Evolutionary conservation across 2,329 filamentous ascomycete genomes (phyloP).

Genomic region (Zarea fungicola): DNA sequence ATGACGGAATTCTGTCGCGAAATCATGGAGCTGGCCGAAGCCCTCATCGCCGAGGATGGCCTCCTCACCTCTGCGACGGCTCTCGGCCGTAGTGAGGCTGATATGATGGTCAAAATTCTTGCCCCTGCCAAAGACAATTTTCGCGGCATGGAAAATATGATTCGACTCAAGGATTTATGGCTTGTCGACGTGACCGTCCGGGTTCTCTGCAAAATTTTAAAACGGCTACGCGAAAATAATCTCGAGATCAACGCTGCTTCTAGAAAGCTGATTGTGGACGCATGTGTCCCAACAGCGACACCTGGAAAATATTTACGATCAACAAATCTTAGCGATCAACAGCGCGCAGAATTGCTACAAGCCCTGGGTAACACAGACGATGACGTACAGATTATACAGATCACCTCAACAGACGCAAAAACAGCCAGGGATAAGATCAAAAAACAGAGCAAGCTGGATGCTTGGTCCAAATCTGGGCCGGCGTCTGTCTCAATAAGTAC

Average conservation of each 20-base stretch:
- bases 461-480: slow-evolving; percentile 51
- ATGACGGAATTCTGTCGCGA: slow-evolving; percentile 95
- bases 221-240: slow-evolving; percentile 69
- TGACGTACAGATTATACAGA: slow-evolving; percentile 43
- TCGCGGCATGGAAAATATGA: slow-evolving; percentile 76
- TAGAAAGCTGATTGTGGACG: slow-evolving; percentile 58
- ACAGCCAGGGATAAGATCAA: slow-evolving; percentile 35
- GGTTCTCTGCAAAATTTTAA: slow-evolving; percentile 78
- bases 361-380: slow-evolving; percentile 56
- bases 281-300: slow-evolving; percentile 52
- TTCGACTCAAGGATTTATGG: slow-evolving; percentile 83
- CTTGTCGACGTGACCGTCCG: slow-evolving; percentile 77
- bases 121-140: slow-evolving; percentile 40
- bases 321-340: slow-evolving; percentile 75
- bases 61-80: slow-evolving; percentile 65
- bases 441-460: slow-evolving; percentile 57
- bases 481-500: slow-evolving; percentile 18
- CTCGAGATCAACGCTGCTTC: slow-evolving; percentile 63
- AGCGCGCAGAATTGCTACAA: slow-evolving; percentile 75
- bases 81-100: slow-evolving; percentile 29
- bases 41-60: slow-evolving; percentile 77
- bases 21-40: slow-evolving; percentile 88
- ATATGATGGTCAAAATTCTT: slow-evolving; percentile 36
- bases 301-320: slow-evolving; percentile 55
- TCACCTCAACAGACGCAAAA: slow-evolving; percentile 29